Percentiles rank a stretch among this genome's conserved stretches.
phyloP scores from a whole-genome alignment of 352 stramenopile genomes.

The Phytopythium kandeliae region DNA sequence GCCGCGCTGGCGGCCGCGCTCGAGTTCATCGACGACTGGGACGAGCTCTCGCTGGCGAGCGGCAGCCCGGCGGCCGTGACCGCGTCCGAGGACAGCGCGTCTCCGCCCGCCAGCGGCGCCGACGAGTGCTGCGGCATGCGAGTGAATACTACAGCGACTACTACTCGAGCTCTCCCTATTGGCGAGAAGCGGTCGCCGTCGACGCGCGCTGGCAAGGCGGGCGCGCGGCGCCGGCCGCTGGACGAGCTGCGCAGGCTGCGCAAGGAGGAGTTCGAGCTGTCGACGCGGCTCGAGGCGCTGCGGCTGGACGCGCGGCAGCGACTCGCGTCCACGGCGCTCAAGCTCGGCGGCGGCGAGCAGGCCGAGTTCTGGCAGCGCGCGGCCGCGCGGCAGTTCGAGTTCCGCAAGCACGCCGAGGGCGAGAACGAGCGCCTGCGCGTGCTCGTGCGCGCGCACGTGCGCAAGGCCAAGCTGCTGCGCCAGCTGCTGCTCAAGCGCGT shows the following conservation, averaged over 20 bases:
- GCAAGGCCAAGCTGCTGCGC: conserved; percentile 1
- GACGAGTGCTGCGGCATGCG: no score
- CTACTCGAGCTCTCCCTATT: no score
- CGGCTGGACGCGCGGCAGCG: not conserved
- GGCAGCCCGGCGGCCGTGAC: not conserved
- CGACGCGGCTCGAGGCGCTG: not conserved
- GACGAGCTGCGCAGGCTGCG: conserved; percentile 1
- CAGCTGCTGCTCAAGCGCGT: conserved; percentile 1
- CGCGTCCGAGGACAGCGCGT: no score
- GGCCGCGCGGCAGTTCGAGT: conserved; percentile 1
- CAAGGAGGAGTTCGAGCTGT: conserved; percentile 5
- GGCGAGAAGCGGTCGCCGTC: no score
- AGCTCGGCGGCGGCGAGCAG: no score
- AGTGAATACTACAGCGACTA: no score
- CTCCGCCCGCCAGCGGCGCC: not conserved
- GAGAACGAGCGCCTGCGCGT: conserved; percentile 1
- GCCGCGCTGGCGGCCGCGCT: conserved; percentile 1
- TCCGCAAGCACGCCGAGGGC: not conserved
- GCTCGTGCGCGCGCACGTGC: not conserved
- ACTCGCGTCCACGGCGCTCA: not conserved
- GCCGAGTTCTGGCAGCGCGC: conserved; percentile 4
- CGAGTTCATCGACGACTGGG: conserved; percentile 6
- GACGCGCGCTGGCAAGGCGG: no score
- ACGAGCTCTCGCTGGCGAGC: not conserved
- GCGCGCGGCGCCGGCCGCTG: no score